phyloP scores from a whole-genome alignment of 495 filamentous ascomycete genomes.

The Xanthoparmelia taractica region DNA sequence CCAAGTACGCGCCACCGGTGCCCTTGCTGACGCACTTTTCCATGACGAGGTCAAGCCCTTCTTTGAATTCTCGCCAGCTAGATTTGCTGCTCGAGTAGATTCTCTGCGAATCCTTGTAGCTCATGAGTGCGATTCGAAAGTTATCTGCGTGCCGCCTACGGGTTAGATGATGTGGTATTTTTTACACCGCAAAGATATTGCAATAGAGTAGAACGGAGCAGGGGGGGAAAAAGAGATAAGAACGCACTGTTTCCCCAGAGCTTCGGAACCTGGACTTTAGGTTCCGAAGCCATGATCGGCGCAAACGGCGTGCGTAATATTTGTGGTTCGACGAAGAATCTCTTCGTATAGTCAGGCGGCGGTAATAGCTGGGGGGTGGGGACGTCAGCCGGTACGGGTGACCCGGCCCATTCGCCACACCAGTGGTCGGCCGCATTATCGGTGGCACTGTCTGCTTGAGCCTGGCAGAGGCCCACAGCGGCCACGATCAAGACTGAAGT shows the following conservation, averaged over 20 bases:
- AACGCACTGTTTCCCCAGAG: conserved; percentile 13
- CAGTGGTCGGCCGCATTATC: background rate
- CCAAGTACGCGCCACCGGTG: conserved; percentile 9
- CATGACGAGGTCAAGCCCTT: conserved; percentile 1
- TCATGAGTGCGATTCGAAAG: conserved; percentile 4
- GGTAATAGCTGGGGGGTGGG: background rate
- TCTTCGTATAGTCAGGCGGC: background rate
- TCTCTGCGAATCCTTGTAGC: background rate
- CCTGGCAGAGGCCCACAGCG: background rate
- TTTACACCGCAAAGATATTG: background rate
- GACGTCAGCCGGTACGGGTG: conserved; percentile 4
- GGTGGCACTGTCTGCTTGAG: background rate
- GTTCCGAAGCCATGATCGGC: conserved; percentile 1
- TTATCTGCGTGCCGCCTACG: background rate
- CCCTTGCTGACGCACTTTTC: conserved; percentile 2
- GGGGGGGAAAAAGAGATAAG: background rate
- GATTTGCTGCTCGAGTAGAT: conserved; percentile 12
- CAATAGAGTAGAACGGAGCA: background rate
- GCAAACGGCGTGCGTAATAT: background rate
- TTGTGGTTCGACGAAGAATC: conserved; percentile 13
- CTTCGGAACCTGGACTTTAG: conserved; percentile 11
- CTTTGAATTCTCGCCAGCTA: conserved; percentile 3
- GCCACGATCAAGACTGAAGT: background rate
- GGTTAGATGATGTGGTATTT: too few species aligned
- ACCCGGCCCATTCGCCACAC: conserved; percentile 10